Evolutionary conservation across 352 stramenopile species (phyloP), one percentile per base, ranked within the genome.

Genomic region (Halophytophthora polymorphica): DNA sequence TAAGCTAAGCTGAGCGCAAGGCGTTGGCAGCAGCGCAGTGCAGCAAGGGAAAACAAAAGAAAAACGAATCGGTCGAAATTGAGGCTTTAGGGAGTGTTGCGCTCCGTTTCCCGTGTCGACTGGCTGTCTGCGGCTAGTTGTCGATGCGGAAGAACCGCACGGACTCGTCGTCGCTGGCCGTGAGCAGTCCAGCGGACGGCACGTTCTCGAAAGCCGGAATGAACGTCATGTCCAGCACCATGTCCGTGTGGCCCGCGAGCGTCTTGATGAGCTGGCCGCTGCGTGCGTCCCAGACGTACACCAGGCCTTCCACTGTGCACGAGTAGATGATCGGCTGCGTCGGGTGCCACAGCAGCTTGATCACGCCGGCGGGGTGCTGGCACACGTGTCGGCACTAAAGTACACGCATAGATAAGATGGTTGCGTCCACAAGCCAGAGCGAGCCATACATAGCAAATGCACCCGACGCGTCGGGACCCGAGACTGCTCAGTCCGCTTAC

Each of bases 271-370:
- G 73, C 38, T 86, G 69, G 33, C 92, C 92, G 44, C 60, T 96
- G 29, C 90, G 83, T 11, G 91, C 88, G 49, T 98, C 92, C 88
- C 88, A 97, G 2, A 90, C 74, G 50, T 96, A 95, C n/a, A 97
- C 65, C 15, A 90, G 58, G 8, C 88, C 87, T 58, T 97, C 90
- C 14, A 94, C 82, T 6, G 84, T 96, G 63, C 78, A 82, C 23
- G 88, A 87, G 58, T 94, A 95, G 51, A 97, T 71, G 51, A 90
- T 86, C 31, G 88, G 86, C 43, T 89, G 61, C 10, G 71, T 79
- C 8, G 88, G 87, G 50, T 97, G 89, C 88, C 90, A 97, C 53
- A 94, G 56, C 12, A 97, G 66, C 66, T 93, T 95, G 61, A 92
- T 96, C 48, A 98, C 91, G 29, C 84, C 86, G 11, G 82, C 86